A percentile compares a stretch with the other conserved stretches of the same genome.
Evolutionary conservation across 2,329 filamentous ascomycete genomes (phyloP).

Genomic region (Aspergillus candidus): DNA sequence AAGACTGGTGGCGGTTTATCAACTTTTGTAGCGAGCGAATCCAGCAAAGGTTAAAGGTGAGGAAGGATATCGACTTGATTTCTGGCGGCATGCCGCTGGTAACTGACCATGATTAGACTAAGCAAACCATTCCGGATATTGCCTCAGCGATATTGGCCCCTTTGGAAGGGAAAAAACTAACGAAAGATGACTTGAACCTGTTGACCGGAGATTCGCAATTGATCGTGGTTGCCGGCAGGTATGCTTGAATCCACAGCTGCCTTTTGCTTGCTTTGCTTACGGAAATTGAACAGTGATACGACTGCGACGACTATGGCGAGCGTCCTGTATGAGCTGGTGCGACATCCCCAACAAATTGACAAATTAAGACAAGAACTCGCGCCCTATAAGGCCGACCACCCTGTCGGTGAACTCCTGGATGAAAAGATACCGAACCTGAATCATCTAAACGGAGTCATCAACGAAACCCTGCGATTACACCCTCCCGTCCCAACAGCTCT

Average conservation of each 20-base stretch:
- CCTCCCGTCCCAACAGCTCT: conserved; percentile 1
- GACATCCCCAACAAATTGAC: not conserved
- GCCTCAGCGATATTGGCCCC: not conserved
- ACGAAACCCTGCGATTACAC: too few relatives aligned
- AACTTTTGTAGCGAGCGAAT: not conserved
- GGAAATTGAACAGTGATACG: conserved; percentile 2
- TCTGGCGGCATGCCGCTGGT: too few relatives aligned
- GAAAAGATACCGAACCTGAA: not conserved
- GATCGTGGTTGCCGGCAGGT: conserved; percentile 1
- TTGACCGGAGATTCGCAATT: conserved; percentile 1
- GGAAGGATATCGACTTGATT: too few relatives aligned
- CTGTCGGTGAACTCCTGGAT: not conserved
- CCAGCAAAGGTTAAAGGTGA: not conserved
- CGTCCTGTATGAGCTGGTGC: conserved; percentile 1
- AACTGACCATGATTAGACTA: not conserved
- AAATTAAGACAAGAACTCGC: not conserved
- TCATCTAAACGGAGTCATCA: conserved; percentile 3
- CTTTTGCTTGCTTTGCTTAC: too few relatives aligned
- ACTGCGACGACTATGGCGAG: conserved; percentile 1
- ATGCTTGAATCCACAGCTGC: not conserved
- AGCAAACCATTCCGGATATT: not conserved
- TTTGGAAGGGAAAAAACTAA: not conserved
- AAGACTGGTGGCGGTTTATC: not conserved
- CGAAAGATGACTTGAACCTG: not conserved
- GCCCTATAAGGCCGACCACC: not conserved